Evolutionary conservation across 179 eudicot genomes (phyloP).

Genomic region (Actinidia arguta): DNA sequence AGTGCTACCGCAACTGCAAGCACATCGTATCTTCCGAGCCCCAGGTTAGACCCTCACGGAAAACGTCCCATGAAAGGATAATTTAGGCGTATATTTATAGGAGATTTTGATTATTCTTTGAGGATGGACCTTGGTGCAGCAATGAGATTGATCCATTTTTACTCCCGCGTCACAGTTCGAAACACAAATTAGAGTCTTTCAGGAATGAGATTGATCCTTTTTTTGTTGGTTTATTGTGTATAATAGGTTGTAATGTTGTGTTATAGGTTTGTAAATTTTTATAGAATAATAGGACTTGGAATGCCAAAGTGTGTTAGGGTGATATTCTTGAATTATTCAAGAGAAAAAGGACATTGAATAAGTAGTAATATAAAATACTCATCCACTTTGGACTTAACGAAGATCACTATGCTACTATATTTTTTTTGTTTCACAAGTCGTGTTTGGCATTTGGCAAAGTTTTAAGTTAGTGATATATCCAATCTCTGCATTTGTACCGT

Average conservation of each 20-base stretch:
- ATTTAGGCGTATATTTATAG: background rate
- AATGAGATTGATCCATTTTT: background rate
- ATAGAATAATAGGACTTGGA: background rate
- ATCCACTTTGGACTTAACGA: no score
- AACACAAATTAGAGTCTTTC: background rate
- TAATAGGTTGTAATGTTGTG: background rate
- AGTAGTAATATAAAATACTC: background rate
- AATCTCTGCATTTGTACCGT: no score
- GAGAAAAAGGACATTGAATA: background rate
- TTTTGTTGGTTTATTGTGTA: background rate
- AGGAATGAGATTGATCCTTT: background rate
- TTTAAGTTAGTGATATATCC: no score
- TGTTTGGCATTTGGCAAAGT: no score
- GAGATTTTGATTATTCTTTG: constrained; percentile 9
- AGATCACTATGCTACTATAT: no score
- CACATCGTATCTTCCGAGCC: constrained; percentile 22
- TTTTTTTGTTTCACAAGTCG: no score
- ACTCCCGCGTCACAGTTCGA: no score
- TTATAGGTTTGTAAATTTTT: background rate
- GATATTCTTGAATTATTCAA: background rate
- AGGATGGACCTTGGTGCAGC: background rate
- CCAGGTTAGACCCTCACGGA: constrained; percentile 38
- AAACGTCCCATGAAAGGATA: constrained; percentile 36
- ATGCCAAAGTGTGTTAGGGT: background rate
- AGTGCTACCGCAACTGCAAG: constrained; percentile 25